Percentiles rank a stretch among this genome's conserved stretches.
These are phyloP conservation scores for Cardamine chenopodiifolia DNA, from an alignment of 345 rosid species.

Conservation along the genomic window DNA sequence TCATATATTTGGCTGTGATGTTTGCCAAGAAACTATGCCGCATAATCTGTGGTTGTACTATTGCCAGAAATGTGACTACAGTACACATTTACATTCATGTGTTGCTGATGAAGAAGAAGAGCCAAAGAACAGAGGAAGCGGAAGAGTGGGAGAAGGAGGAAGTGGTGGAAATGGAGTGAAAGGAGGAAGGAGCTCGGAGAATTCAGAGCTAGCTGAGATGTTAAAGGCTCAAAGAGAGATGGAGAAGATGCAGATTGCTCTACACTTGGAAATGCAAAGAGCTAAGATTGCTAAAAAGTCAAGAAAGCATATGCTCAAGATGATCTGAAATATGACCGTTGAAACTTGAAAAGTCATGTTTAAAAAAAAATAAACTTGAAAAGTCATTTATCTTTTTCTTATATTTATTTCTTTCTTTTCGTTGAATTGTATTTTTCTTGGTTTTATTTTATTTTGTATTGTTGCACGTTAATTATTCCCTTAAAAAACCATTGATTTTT, in stretches of 20 bases:
- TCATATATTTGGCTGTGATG: not conserved
- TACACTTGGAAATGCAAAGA: conserved; percentile 8
- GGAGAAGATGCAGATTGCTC: conserved; percentile 1
- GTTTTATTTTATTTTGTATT: not conserved
- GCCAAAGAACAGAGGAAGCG: not conserved
- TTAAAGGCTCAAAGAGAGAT: conserved; percentile 8
- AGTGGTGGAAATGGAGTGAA: not conserved
- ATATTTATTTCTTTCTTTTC: not conserved
- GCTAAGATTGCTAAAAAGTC: conserved; percentile 6
- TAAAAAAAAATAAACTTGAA: too few relatives aligned
- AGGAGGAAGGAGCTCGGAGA: not conserved
- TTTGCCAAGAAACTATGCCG: not conserved
- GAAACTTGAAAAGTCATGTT: not conserved
- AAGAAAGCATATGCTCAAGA: conserved; percentile 2
- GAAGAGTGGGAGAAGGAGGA: not conserved
- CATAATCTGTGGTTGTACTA: not conserved
- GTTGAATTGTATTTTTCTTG: not conserved
- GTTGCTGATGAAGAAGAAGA: not conserved
- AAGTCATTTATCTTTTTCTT: not conserved
- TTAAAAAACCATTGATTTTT: too few relatives aligned
- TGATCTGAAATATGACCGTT: conserved; percentile 1
- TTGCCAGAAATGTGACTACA: not conserved
- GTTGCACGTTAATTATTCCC: not conserved
- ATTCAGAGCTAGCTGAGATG: conserved; percentile 6
- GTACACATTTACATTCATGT: conserved; percentile 6